Evolutionary conservation across 129 eudicot species (phyloP).

Genomic region (Calendula officinalis): DNA sequence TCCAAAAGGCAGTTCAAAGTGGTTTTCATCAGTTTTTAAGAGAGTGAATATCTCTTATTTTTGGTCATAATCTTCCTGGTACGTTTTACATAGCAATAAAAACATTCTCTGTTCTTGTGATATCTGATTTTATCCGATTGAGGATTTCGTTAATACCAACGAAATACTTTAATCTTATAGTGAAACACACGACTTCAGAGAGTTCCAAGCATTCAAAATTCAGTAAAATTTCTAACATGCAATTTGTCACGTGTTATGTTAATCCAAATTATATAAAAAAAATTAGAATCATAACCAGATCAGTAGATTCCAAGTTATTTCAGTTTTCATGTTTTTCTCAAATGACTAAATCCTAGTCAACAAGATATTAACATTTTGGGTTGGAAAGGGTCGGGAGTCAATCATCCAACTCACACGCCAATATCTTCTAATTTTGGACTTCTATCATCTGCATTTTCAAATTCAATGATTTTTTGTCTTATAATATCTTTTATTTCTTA

Average conservation of each 20-base stretch:
- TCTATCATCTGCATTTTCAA: conserved; percentile 1
- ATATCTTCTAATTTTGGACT: conserved; percentile 24
- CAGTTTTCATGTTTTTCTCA: conserved; percentile 4
- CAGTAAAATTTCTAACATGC: too few species aligned
- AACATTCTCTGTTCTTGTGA: too few species aligned
- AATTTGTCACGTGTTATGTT: not conserved
- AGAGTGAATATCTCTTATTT: too few species aligned
- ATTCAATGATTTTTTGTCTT: not conserved
- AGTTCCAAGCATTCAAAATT: too few species aligned
- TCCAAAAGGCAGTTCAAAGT: too few species aligned
- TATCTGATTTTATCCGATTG: too few species aligned
- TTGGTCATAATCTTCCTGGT: too few species aligned
- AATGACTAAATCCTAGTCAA: conserved; percentile 31
- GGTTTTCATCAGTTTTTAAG: too few species aligned
- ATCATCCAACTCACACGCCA: conserved; percentile 29
- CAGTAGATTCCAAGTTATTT: not conserved
- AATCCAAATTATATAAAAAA: not conserved
- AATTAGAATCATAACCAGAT: not conserved
- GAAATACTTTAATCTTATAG: too few species aligned
- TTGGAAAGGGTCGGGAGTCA: conserved; percentile 34
- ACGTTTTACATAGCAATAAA: too few species aligned
- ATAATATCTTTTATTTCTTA: not conserved
- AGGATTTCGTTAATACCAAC: too few species aligned
- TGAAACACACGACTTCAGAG: too few species aligned
- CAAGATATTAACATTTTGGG: conserved; percentile 7